Percentiles rank a stretch among this genome's conserved stretches.
Evolutionary conservation across 2,329 filamentous ascomycete genomes (phyloP).

Genomic region (Beauveria bassiana): DNA sequence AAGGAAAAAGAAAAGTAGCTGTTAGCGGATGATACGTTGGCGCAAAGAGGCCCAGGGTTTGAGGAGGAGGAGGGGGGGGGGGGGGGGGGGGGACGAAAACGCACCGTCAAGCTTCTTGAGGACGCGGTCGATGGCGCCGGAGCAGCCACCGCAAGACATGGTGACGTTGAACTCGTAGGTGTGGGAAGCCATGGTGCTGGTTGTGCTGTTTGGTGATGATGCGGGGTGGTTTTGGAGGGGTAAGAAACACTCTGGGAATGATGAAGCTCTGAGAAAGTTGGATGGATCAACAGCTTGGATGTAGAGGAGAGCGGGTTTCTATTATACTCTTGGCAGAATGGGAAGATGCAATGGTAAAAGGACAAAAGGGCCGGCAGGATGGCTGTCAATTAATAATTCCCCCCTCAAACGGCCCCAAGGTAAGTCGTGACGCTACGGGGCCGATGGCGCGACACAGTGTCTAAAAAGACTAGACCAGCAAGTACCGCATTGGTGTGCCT

Average conservation of each 20-base stretch:
- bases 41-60: neutral
- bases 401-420: neutral
- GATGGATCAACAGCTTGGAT: neutral
- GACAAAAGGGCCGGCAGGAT: neutral
- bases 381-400: constrained; percentile 5
- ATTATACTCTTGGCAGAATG: neutral
- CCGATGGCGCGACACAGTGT: constrained; percentile 6
- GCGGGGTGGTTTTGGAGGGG: constrained; percentile 4
- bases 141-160: constrained; percentile 97
- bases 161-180: constrained; percentile 90
- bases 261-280: neutral
- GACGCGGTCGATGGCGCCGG: constrained; percentile 83
- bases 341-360: neutral
- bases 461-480: neutral
- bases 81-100: too few species aligned
- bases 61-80: too few species aligned
- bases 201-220: constrained; percentile 28
- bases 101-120: constrained; percentile 85
- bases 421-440: constrained; percentile 7
- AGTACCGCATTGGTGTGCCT: neutral
- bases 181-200: constrained; percentile 63
- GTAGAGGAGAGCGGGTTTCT: too few species aligned
- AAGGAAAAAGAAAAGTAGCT: neutral
- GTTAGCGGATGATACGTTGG: constrained; percentile 4
- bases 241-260: too few species aligned